Conservation (phyloP, 345 rosid genomes). For the Salix dunnii region DNA sequence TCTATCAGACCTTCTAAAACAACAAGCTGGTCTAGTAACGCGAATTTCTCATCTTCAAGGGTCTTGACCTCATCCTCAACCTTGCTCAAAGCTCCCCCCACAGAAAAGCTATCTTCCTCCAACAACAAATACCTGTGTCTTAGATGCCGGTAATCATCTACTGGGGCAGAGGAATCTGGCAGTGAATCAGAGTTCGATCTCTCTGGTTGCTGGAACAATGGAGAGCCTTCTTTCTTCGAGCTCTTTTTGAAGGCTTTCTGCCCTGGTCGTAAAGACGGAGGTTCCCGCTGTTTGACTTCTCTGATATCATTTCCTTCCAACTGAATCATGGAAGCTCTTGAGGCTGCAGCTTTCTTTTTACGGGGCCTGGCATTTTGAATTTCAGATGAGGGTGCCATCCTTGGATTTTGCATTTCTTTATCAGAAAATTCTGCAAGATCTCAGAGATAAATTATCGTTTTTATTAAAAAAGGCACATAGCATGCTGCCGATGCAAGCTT, state of each 20-base stretch:
- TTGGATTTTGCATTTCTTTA: slow-evolving; percentile 52
- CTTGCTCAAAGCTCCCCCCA: slow-evolving; percentile 61
- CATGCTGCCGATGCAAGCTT: neutral
- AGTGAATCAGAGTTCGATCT: slow-evolving; percentile 65
- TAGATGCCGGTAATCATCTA: slow-evolving; percentile 59
- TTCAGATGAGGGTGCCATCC: slow-evolving; percentile 47
- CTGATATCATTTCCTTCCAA: slow-evolving; percentile 30
- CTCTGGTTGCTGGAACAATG: slow-evolving; percentile 52
- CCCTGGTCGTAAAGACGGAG: slow-evolving; percentile 23
- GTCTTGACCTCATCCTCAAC: slow-evolving; percentile 61
- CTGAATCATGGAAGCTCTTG: slow-evolving; percentile 35
- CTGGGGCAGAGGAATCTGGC: slow-evolving; percentile 55
- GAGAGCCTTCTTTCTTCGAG: slow-evolving; percentile 39
- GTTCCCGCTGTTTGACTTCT: slow-evolving; percentile 29
- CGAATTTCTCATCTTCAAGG: slow-evolving; percentile 72
- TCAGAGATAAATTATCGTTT: neutral
- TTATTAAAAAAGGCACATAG: neutral
- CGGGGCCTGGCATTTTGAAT: slow-evolving; percentile 31
- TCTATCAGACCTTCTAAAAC: slow-evolving; percentile 87
- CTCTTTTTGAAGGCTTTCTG: slow-evolving; percentile 44
- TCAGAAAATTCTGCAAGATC: slow-evolving; percentile 6
- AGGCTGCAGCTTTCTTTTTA: slow-evolving; percentile 42
- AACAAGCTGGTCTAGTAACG: slow-evolving; percentile 76
- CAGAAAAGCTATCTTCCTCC: slow-evolving; percentile 66
- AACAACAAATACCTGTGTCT: slow-evolving; percentile 68